These are phyloP conservation scores for Camelina laxa DNA, from an alignment of 345 rosid genomes.

Conservation along the genomic window DNA sequence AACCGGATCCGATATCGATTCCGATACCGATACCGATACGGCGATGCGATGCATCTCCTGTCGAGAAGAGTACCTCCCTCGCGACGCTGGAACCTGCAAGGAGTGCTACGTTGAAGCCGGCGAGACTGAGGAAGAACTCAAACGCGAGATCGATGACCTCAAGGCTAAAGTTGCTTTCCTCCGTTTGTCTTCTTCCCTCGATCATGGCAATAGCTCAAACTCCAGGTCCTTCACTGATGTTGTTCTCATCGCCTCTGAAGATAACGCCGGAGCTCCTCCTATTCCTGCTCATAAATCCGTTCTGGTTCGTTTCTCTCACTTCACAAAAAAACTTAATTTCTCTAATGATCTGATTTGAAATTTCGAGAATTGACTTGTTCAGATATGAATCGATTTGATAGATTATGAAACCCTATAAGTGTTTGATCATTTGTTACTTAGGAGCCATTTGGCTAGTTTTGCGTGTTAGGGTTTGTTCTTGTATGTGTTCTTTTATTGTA, in stretches of 20 bases:
- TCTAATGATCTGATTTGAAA: background rate
- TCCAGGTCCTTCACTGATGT: constrained; percentile 57
- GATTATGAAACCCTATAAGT: too few relatives aligned
- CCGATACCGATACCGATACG: constrained; percentile 37
- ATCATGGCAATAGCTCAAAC: constrained; percentile 29
- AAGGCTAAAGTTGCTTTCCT: constrained; percentile 70
- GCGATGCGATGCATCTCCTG: constrained; percentile 71
- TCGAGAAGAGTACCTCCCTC: constrained; percentile 55
- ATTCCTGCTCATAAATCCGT: constrained; percentile 73
- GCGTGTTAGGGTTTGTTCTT: background rate
- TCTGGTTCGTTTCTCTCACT: constrained; percentile 51
- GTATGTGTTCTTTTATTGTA: background rate
- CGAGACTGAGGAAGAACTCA: constrained; percentile 70
- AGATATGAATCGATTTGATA: background rate
- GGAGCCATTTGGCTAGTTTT: background rate
- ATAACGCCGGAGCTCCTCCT: constrained; percentile 45
- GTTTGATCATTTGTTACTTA: background rate
- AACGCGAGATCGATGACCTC: constrained; percentile 78
- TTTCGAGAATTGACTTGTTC: constrained; percentile 1
- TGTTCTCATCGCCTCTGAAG: constrained; percentile 66
- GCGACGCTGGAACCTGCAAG: constrained; percentile 70
- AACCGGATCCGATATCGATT: constrained; percentile 42
- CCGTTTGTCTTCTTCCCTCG: constrained; percentile 58
- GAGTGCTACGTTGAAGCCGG: constrained; percentile 68
- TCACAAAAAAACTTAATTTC: background rate